Base-by-base conservation (phyloP, 139 green algal species). In the Chlamydomonas incerta region DNA sequence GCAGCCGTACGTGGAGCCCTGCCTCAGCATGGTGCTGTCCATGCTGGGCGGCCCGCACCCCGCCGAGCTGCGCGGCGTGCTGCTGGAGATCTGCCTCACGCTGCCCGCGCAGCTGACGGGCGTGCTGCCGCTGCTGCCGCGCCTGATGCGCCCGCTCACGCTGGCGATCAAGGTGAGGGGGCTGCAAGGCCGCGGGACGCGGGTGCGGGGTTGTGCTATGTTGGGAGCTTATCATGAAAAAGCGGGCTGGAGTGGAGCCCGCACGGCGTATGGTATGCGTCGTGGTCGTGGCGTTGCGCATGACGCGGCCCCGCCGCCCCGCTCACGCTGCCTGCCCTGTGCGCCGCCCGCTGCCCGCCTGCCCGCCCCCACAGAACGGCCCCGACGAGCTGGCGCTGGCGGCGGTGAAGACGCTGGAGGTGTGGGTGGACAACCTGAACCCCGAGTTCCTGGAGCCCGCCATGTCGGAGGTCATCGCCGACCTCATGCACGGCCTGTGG, bases 351-450 rank as follows among this genome's bases (percentile, higher is more conserved):
- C 50, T 57, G 83, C 67, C 17, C 34, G 67, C 37, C 47, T 11
- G 5, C 46, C 46, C 57, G 13, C 28, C 46, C 46, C 62, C 34
- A 35, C 75, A 83, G 75, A 46, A 68, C 75, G 82, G 90, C 29
- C 65, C 77, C n/a, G 88, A 94, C 26, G 85, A 92, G 15, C 87
- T 93, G 52, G 81, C 93, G n/a, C 60, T 83, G 52, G 81, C 95
- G 58, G 94, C 88, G 17, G 87, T 97, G 65, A 84, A 87, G 46
- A 98, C 95, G 23, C 91, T 99, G 28, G 97, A 99, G 90, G 93
- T 96, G 47, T 99, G 97, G 97, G 92, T 98, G 24, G 97, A 99
- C 86, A 95, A 87, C 28, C 91, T 99, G 15, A 98, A 98, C 89
- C 97, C 97, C 9, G 97, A 99, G 84, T 99, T 98, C 87, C 91